Conservation (phyloP, 2,329 filamentous ascomycete genomes). For the Neocucurbitaria cava region DNA sequence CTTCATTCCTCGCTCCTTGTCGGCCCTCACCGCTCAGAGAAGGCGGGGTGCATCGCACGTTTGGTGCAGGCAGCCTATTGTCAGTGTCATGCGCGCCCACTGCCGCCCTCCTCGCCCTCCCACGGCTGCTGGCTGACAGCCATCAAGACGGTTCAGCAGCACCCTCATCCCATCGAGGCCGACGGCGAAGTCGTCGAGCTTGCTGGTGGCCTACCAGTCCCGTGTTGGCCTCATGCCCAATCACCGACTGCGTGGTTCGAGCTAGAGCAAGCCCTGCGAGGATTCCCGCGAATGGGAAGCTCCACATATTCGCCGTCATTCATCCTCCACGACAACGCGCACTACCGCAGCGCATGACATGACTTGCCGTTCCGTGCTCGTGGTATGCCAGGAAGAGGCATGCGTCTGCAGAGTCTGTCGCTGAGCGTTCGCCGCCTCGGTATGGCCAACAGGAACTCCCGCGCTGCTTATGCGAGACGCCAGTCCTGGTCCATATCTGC, state of each 20-base stretch:
- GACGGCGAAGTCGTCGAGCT: slow-evolving; percentile 1
- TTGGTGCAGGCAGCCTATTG: not conserved
- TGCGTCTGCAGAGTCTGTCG: not conserved
- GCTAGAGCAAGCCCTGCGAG: slow-evolving; percentile 16
- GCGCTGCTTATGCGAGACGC: slow-evolving; percentile 31
- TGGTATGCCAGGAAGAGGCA: slow-evolving; percentile 6
- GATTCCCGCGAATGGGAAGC: slow-evolving; percentile 12
- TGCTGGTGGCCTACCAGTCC: not conserved
- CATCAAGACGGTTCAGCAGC: too few relatives aligned
- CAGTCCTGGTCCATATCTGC: slow-evolving; percentile 15
- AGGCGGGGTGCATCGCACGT: not conserved
- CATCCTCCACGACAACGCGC: slow-evolving; percentile 1
- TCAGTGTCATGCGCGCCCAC: slow-evolving; percentile 3
- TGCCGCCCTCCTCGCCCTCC: not conserved
- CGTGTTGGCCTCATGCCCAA: not conserved
- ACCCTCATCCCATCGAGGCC: too few relatives aligned
- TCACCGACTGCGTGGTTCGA: slow-evolving; percentile 9
- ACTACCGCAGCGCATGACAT: slow-evolving; percentile 6
- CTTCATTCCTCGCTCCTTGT: not conserved
- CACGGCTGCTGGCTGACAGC: slow-evolving; percentile 5
- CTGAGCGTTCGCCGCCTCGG: not conserved
- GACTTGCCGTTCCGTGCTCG: slow-evolving; percentile 14
- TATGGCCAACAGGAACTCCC: not conserved
- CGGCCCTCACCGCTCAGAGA: not conserved
- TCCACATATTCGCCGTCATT: slow-evolving; percentile 1